These are phyloP conservation scores for Pseudopyricularia cyperi DNA, from an alignment of 2,329 filamentous ascomycete genomes.

Conservation along the genomic window DNA sequence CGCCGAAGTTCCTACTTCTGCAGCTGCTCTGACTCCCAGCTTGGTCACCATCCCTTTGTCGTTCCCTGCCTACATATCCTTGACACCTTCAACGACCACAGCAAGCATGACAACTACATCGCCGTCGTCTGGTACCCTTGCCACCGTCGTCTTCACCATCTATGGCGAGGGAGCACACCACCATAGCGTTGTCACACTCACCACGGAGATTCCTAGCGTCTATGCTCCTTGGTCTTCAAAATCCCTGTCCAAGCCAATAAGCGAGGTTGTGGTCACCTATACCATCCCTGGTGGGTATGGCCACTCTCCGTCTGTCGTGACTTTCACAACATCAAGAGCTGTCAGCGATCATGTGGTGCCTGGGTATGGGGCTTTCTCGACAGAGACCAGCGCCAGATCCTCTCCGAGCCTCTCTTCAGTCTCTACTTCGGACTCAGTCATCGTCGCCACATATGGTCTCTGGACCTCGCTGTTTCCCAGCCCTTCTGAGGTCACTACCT, in stretches of 20 bases:
- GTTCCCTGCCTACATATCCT: background rate
- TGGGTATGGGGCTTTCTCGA: no score
- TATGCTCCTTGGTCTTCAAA: background rate
- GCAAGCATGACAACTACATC: background rate
- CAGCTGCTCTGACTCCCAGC: background rate
- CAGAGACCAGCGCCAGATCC: background rate
- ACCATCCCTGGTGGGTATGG: constrained; percentile 3
- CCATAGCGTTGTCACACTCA: constrained; percentile 4
- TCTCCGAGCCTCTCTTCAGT: background rate
- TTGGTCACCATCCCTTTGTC: background rate
- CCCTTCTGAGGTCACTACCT: background rate
- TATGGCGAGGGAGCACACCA: constrained; percentile 1
- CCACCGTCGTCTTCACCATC: constrained; percentile 6
- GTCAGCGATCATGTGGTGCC: no score
- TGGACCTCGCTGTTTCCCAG: background rate
- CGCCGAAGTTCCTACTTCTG: background rate
- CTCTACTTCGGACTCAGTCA: background rate
- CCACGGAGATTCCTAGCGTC: constrained; percentile 4
- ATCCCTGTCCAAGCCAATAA: background rate
- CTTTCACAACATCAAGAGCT: constrained; percentile 3
- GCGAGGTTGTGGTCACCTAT: constrained; percentile 4
- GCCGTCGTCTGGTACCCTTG: background rate
- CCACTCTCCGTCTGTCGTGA: constrained; percentile 2
- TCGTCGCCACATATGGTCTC: background rate
- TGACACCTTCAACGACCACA: background rate